Conservation (phyloP, 78 protist genomes). For the Dictyostelium intermedium region DNA sequence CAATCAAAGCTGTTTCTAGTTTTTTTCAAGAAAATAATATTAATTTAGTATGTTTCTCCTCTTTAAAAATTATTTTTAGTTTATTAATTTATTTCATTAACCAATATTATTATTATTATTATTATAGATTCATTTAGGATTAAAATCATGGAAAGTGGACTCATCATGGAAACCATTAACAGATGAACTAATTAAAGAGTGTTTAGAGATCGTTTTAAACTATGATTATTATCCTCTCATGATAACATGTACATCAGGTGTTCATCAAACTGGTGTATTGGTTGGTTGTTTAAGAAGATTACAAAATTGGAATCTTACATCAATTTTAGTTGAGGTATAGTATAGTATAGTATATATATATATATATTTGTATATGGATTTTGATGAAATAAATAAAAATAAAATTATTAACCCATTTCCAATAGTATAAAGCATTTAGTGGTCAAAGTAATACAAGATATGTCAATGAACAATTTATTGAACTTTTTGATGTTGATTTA, state of each 20-base stretch:
- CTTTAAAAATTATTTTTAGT: too few relatives aligned
- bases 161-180: constrained; percentile 88
- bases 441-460: constrained; percentile 81
- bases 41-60: constrained; percentile 82
- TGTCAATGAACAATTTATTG: constrained; percentile 96
- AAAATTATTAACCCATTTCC: not conserved
- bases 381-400: not conserved
- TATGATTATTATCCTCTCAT: constrained; percentile 84
- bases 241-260: constrained; percentile 89
- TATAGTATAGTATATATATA: too few relatives aligned
- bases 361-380: not conserved
- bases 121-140: constrained; percentile 84
- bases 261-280: constrained; percentile 88
- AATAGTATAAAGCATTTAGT: constrained; percentile 61
- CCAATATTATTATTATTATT: not conserved
- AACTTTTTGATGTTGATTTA: constrained; percentile 95
- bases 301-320: constrained; percentile 89
- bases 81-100: too few relatives aligned
- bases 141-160: constrained; percentile 86
- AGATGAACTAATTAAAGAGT: constrained; percentile 89
- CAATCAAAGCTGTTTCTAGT: constrained; percentile 76
- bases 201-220: constrained; percentile 85
- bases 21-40: constrained; percentile 83
- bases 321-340: constrained; percentile 88
- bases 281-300: constrained; percentile 91